A percentile compares a stretch with the other conserved stretches of the same genome.
Conservation (phyloP, 176 grass and related monocot species). For the Aegilops bicornis region DNA sequence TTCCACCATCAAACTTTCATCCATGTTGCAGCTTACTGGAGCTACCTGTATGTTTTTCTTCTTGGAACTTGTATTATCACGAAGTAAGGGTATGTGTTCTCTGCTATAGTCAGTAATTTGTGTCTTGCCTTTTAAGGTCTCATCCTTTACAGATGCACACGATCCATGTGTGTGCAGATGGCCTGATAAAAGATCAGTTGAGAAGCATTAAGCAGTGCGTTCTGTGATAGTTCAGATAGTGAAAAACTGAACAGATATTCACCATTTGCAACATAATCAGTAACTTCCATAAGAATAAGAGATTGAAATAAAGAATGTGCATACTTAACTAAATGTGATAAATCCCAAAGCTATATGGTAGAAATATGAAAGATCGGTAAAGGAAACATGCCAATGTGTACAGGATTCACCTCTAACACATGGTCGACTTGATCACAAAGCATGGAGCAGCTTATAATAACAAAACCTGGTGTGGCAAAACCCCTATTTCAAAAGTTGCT, state of each 20-base stretch:
- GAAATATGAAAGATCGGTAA: slow-evolving; percentile 21
- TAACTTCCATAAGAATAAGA: slow-evolving; percentile 29
- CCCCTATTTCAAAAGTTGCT: neutral
- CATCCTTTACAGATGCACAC: slow-evolving; percentile 40
- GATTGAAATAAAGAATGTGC: slow-evolving; percentile 26
- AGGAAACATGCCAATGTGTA: slow-evolving; percentile 15
- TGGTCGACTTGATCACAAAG: slow-evolving; percentile 5
- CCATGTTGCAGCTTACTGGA: slow-evolving; percentile 13
- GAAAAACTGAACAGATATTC: neutral
- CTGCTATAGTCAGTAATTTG: slow-evolving; percentile 40
- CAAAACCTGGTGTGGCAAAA: neutral
- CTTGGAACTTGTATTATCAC: slow-evolving; percentile 32
- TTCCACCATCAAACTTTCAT: slow-evolving; percentile 17
- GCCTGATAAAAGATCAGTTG: slow-evolving; percentile 47
- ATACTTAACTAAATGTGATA: neutral
- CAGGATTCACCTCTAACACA: slow-evolving; percentile 12
- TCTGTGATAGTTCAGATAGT: slow-evolving; percentile 23
- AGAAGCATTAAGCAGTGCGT: slow-evolving; percentile 19
- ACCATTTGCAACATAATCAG: slow-evolving; percentile 4
- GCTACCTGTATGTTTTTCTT: slow-evolving; percentile 41
- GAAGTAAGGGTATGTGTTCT: slow-evolving; percentile 24
- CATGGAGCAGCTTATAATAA: neutral
- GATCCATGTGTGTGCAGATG: slow-evolving; percentile 41
- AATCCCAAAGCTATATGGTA: slow-evolving; percentile 10
- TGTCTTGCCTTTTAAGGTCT: slow-evolving; percentile 27